Evolutionary conservation across 1,139 yeast species (phyloP).

Genomic region (Hanseniaspora sp.): DNA sequence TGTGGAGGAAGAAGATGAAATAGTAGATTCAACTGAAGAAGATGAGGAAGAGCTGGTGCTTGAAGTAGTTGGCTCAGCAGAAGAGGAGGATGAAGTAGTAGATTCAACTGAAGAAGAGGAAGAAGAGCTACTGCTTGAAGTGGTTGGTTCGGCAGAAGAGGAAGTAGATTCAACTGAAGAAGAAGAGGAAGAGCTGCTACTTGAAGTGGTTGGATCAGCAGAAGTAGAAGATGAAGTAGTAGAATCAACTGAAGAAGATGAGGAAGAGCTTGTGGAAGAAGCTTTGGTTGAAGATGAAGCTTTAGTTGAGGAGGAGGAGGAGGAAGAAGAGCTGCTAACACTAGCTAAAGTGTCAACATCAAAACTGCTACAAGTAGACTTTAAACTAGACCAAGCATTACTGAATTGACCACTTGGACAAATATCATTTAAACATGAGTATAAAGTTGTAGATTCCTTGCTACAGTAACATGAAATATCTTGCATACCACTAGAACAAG

Average conservation of each 20-base stretch:
- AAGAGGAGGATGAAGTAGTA: not conserved
- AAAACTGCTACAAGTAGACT: slow-evolving; percentile 40
- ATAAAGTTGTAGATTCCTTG: slow-evolving; percentile 39
- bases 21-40: slow-evolving; percentile 3
- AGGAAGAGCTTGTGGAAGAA: slow-evolving; percentile 17
- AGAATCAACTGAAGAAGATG: slow-evolving; percentile 21
- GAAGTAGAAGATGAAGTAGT: slow-evolving; percentile 20
- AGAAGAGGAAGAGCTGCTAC: slow-evolving; percentile 17
- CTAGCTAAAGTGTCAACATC: slow-evolving; percentile 20
- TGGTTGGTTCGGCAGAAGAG: slow-evolving; percentile 17
- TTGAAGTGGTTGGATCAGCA: no score
- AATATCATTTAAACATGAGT: slow-evolving; percentile 47
- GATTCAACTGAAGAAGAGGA: slow-evolving; percentile 15
- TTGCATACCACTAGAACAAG: slow-evolving; percentile 45
- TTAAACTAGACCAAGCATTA: slow-evolving; percentile 48
- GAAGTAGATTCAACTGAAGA: slow-evolving; percentile 14
- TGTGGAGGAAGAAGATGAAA: not conserved
- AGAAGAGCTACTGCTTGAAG: slow-evolving; percentile 18
- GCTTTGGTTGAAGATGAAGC: slow-evolving; percentile 19
- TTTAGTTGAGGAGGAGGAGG: slow-evolving; percentile 20
- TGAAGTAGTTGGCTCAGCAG: slow-evolving; percentile 8
- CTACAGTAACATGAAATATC: slow-evolving; percentile 58
- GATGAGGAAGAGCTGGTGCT: slow-evolving; percentile 1
- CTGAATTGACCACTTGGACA: slow-evolving; percentile 56
- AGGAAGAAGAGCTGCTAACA: slow-evolving; percentile 21